Base-by-base conservation (phyloP, 2,329 filamentous ascomycete species). In the Colletotrichum plurivorum region DNA sequence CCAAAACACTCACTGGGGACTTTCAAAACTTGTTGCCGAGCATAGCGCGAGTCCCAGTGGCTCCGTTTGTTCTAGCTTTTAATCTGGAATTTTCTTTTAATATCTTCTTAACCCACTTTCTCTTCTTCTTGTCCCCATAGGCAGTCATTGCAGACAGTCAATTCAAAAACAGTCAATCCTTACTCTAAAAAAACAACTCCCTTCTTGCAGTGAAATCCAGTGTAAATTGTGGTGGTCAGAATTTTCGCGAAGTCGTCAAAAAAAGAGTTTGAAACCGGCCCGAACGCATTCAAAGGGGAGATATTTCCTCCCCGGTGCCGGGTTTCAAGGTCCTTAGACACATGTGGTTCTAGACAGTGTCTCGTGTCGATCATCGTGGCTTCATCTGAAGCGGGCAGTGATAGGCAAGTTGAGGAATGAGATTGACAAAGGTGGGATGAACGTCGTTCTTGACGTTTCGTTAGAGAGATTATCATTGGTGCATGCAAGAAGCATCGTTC, bases 61-160 rank as follows among this genome's bases (percentile, higher is more conserved):
- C 67, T 69, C 52, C 56, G 22, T 39, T 9, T 61, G 16, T 5
- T 16, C 25, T 43, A 10, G 39, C 48, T 46, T 55, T 52, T 39
- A 22, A 69, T 45, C 62, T 67, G 60, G 54, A 64, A 60, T 61
- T 61, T 52, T 66, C 48, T 64, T 69, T 62, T 69, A 67, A 67
- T 69, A 36, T 36, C 56, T 45, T 48, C 31, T 65, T 51, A 59
- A 16, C 20, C 22, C 22, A 67, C 16, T n/a, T 69, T 69, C 51
- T 27, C 56, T 69, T 69, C 56, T 67, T 46, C 16, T 39, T 12
- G 51, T 48, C 39, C 51, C 56, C 51, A 51, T 43, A 56, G 27
- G 53, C 41, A 43, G 41, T 43, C 41, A n/a, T 15, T 15, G 8
- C 46, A 49, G 46, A 49, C 46, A 49, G 46, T 22, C 39, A 27